phyloP scores from a whole-genome alignment of 306 rosid species.

The Vigna reflexopilosa region DNA sequence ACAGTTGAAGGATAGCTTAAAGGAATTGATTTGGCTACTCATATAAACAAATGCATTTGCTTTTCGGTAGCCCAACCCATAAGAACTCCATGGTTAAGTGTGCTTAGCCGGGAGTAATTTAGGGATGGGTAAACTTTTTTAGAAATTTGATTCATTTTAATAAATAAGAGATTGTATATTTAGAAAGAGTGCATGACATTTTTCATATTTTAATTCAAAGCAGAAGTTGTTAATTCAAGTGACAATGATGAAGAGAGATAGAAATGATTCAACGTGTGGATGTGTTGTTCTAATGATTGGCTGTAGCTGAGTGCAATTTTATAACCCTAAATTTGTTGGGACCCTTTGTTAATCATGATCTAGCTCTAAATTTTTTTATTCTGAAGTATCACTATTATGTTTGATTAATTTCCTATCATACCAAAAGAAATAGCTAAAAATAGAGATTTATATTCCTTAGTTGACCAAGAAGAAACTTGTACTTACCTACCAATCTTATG shows the following conservation, averaged over 20 bases:
- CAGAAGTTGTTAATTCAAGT: not conserved
- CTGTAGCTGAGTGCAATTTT: slow-evolving; percentile 46
- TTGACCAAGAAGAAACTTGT: slow-evolving; percentile 41
- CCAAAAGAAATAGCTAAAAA: slow-evolving; percentile 27
- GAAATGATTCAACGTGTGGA: not conserved
- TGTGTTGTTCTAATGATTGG: slow-evolving; percentile 55
- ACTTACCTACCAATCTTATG: not conserved
- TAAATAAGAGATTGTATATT: no score
- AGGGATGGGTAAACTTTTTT: no score
- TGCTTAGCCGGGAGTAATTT: no score
- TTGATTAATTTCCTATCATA: not conserved
- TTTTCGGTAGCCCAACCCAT: no score
- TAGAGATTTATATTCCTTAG: slow-evolving; percentile 29
- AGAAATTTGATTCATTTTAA: no score
- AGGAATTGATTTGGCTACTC: no score
- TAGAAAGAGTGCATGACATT: no score
- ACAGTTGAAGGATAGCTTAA: no score
- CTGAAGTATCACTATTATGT: not conserved
- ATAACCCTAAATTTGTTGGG: slow-evolving; percentile 44
- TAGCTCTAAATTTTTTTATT: slow-evolving; percentile 27
- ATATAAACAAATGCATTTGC: no score
- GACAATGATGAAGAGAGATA: not conserved
- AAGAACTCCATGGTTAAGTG: no score
- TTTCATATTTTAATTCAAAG: no score
- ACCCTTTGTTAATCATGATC: slow-evolving; percentile 58